These are phyloP conservation scores for Vitis hybrid DNA, from an alignment of 177 flowering plant species.

Conservation along the genomic window DNA sequence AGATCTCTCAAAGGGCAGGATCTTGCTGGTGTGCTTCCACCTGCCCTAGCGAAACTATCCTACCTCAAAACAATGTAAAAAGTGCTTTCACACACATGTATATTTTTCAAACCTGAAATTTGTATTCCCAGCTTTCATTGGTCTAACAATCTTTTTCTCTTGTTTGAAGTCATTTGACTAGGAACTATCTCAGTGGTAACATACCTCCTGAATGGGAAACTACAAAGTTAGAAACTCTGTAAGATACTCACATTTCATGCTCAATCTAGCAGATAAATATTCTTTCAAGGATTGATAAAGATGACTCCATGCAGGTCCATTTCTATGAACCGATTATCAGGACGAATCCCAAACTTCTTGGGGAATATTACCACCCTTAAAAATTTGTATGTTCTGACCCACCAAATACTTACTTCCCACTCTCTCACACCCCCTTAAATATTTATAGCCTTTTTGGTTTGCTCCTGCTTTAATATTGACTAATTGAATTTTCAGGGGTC, in stretches of 20 bases:
- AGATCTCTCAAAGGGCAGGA: constrained; percentile 20
- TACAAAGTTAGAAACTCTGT: constrained; percentile 12
- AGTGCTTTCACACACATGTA: no score
- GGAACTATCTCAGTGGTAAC: constrained; percentile 35
- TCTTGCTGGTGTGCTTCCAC: constrained; percentile 24
- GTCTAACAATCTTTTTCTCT: no score
- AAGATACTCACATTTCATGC: neutral
- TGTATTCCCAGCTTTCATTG: no score
- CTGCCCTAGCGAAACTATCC: constrained; percentile 14
- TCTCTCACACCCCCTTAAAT: no score
- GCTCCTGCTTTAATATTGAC: no score
- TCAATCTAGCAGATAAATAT: neutral
- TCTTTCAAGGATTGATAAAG: neutral
- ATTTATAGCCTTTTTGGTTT: neutral
- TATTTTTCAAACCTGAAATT: neutral
- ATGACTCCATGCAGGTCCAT: no score
- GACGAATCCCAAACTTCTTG: no score
- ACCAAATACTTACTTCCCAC: no score
- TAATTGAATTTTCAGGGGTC: constrained; percentile 28
- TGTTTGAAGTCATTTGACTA: constrained; percentile 23
- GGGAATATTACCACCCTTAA: no score
- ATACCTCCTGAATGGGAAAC: constrained; percentile 35
- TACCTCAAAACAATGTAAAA: constrained; percentile 24
- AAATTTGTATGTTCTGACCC: no score
- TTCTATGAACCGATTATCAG: no score